A percentile compares a stretch with the other conserved stretches of the same genome.
Conservation (phyloP, 345 rosid genomes). For the Adansonia digitata region DNA sequence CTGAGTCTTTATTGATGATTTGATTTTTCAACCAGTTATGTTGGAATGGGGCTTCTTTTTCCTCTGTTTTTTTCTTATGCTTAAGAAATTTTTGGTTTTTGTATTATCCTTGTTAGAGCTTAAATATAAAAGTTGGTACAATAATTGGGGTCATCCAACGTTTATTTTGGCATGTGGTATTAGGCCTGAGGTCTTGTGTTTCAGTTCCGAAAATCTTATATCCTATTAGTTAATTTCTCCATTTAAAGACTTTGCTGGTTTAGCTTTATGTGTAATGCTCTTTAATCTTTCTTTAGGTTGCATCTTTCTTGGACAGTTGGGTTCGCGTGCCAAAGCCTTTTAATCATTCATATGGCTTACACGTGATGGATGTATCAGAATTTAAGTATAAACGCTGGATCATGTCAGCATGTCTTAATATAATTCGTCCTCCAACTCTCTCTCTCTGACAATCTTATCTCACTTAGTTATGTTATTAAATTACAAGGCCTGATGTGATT, state of each 20-base stretch:
- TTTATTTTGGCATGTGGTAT: background rate
- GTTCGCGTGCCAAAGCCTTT: background rate
- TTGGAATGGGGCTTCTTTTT: background rate
- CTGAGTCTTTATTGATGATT: background rate
- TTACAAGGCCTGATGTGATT: background rate
- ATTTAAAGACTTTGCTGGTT: background rate
- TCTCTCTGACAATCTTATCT: background rate
- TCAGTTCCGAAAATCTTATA: background rate
- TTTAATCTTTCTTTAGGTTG: background rate
- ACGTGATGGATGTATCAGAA: background rate
- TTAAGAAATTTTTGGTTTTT: background rate
- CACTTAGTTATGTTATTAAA: background rate
- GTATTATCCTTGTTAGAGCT: background rate
- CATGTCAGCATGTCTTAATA: background rate
- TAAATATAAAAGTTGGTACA: background rate
- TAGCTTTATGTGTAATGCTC: background rate
- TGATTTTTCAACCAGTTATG: background rate
- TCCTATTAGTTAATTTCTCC: background rate
- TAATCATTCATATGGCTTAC: background rate
- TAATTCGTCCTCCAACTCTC: background rate
- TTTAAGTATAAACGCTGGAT: background rate
- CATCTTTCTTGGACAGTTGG: background rate
- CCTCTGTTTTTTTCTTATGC: background rate
- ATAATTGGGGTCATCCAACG: background rate
- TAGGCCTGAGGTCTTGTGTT: background rate